These are phyloP conservation scores for Penstemon eatonii DNA, from an alignment of 257 asterid genomes.

Conservation along the genomic window DNA sequence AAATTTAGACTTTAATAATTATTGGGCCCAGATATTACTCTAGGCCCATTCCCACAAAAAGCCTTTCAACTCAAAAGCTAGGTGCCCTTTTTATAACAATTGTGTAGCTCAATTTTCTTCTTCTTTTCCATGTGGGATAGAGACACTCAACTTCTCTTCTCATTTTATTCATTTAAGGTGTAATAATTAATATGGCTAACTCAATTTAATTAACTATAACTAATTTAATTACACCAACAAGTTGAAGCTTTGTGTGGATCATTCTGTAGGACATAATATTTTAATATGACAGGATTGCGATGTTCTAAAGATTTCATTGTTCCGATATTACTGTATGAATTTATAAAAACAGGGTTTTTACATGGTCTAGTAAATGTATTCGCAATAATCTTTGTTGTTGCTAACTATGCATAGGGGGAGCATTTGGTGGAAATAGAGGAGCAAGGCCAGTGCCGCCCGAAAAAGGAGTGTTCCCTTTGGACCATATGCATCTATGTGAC, in stretches of 20 bases:
- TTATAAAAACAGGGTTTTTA: neutral
- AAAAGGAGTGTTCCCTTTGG: slow-evolving; percentile 94
- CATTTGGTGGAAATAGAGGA: slow-evolving; percentile 97
- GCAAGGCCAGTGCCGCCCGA: slow-evolving; percentile 93
- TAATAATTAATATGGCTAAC: no score
- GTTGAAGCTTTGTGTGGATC: neutral
- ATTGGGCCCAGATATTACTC: no score
- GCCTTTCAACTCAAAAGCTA: no score
- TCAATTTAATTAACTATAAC: no score
- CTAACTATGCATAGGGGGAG: slow-evolving; percentile 58
- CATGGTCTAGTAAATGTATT: slow-evolving; percentile 15
- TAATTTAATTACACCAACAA: no score
- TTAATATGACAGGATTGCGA: slow-evolving; percentile 4
- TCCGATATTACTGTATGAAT: neutral
- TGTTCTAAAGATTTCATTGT: neutral
- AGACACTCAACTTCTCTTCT: no score
- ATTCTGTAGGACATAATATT: neutral
- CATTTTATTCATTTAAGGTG: no score
- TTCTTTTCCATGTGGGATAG: no score
- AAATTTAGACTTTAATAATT: no score
- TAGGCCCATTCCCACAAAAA: no score
- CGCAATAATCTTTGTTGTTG: slow-evolving; percentile 17
- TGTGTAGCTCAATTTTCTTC: no score
- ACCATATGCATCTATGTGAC: slow-evolving; percentile 90
- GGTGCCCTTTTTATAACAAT: no score